Evolutionary conservation across 73 alveolate genomes (phyloP).

Genomic region (Symbiodinium natans): DNA sequence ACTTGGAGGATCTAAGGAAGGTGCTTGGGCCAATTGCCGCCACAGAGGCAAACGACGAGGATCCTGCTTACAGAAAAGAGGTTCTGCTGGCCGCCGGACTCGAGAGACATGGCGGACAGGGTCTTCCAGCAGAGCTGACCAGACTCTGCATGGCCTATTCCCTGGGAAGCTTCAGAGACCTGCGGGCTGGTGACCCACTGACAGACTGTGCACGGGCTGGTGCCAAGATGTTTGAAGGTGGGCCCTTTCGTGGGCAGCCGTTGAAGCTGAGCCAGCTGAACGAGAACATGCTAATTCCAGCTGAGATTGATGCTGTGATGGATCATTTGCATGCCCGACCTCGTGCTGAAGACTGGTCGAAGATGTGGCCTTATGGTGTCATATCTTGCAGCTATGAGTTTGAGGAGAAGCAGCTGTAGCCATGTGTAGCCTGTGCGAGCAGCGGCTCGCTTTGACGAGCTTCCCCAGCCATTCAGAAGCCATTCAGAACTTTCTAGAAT

Average conservation of each 20-base stretch:
- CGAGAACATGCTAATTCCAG: conserved; percentile 53
- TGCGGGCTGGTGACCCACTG: conserved; percentile 24
- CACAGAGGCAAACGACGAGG: background rate
- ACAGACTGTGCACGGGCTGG: conserved; percentile 44
- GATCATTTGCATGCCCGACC: conserved; percentile 18
- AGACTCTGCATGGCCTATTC: background rate
- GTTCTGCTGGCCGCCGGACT: background rate
- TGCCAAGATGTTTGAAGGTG: conserved; percentile 57
- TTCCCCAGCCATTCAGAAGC: too few relatives aligned
- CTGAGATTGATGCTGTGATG: conserved; percentile 57
- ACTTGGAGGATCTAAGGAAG: background rate
- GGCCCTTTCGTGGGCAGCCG: conserved; percentile 37
- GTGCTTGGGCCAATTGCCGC: background rate
- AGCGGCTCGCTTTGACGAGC: too few relatives aligned
- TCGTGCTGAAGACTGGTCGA: conserved; percentile 44
- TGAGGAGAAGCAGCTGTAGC: conserved; percentile 7
- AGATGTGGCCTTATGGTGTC: conserved; percentile 84
- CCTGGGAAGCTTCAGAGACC: conserved; percentile 32
- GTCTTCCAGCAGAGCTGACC: background rate
- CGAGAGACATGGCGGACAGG: background rate
- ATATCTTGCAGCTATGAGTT: conserved; percentile 53
- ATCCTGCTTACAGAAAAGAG: background rate
- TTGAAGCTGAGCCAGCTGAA: background rate
- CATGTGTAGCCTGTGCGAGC: background rate
- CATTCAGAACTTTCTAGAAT: too few relatives aligned